Conservation (phyloP, 139 green algal genomes). For the Chlorella sp. region DNA sequence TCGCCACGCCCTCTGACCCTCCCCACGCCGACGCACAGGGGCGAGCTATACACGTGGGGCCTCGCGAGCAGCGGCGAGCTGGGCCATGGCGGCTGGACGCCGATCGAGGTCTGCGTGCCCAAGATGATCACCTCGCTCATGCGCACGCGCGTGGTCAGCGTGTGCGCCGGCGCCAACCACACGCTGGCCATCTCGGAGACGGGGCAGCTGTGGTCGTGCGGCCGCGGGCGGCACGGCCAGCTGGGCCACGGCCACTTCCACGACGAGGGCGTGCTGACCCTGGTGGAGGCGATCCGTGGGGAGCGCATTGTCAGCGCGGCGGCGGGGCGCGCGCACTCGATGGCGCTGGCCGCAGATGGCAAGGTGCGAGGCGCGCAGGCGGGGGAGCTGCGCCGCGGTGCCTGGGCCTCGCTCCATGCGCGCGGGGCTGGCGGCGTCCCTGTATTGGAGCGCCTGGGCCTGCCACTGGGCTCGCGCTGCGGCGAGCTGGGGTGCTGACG, state of each 20-base stretch:
- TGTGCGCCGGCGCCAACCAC: constrained; percentile 73
- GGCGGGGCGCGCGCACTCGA: constrained; percentile 68
- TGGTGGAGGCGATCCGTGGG: constrained; percentile 38
- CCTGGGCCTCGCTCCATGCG: too few species aligned
- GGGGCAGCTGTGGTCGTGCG: constrained; percentile 77
- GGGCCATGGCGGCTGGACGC: constrained; percentile 63
- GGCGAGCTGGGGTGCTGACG: too few species aligned
- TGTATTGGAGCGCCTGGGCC: too few species aligned
- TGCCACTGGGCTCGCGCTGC: too few species aligned
- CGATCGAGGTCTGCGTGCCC: constrained; percentile 60
- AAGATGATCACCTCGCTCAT: constrained; percentile 32
- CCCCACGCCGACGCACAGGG: constrained; percentile 18
- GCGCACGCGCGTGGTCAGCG: constrained; percentile 67
- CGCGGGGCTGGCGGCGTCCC: too few species aligned
- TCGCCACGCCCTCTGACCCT: neutral
- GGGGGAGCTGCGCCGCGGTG: too few species aligned
- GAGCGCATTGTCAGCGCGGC: constrained; percentile 66
- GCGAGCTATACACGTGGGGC: constrained; percentile 81
- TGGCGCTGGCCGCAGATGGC: constrained; percentile 76
- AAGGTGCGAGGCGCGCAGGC: too few species aligned
- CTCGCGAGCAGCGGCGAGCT: constrained; percentile 77
- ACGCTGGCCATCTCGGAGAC: constrained; percentile 75
- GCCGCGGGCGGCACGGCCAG: constrained; percentile 56
- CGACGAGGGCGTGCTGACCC: constrained; percentile 52
- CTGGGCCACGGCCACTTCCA: constrained; percentile 62